Evolutionary conservation across 2,329 filamentous ascomycete genomes (phyloP), one percentile per base, ranked within the genome.

Genomic region (Cytospora schulzeri): DNA sequence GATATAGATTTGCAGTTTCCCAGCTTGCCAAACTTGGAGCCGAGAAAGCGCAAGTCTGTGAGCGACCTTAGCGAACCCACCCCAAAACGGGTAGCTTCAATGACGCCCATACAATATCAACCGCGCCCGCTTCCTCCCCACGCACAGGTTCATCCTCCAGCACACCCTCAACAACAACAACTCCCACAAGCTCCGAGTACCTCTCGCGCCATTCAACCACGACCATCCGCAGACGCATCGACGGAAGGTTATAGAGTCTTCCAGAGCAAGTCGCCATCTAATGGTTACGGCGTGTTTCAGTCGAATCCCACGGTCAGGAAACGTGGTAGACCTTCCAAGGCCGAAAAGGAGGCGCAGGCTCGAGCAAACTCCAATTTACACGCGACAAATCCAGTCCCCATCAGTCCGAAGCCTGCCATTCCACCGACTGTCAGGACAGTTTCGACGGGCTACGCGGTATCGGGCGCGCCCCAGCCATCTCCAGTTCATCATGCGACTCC

Each of bases 291-390:
- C n/a, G 63, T 63, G 11, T 67, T 66, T 24, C 66, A 62, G 35
- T 62, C 65, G 33, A 67, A 67, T 53, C 63, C 71, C 33, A 61
- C 70, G 4, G 64, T 62, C 53, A 70, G 73, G 11, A 76, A 71
- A 60, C 71, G 76, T 28, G 76, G 76, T 3, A 71, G 76, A 19
- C 76, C 76, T 0, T 74, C 74, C 19, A 76, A 75, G 65, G 70
- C 70, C 9, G 73, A 75, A 55, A 72, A 72, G 60, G 68, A 71
- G 38, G 71, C 72, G 12, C 71, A 70, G 14, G 70, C 71, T 12
- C 70, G 71, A 26, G 64, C 66, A 33, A 68, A 64, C 31, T 60
- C 64, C 45, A 66, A 63, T 4, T 61, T 63, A 11, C 70, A 71
- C 33, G 63, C 68, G 29, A 68, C 70, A 8, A 71, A 69, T 31